These are phyloP conservation scores for Sclerotinia spermophila DNA, from an alignment of 2,329 filamentous ascomycete species.

Conservation along the genomic window DNA sequence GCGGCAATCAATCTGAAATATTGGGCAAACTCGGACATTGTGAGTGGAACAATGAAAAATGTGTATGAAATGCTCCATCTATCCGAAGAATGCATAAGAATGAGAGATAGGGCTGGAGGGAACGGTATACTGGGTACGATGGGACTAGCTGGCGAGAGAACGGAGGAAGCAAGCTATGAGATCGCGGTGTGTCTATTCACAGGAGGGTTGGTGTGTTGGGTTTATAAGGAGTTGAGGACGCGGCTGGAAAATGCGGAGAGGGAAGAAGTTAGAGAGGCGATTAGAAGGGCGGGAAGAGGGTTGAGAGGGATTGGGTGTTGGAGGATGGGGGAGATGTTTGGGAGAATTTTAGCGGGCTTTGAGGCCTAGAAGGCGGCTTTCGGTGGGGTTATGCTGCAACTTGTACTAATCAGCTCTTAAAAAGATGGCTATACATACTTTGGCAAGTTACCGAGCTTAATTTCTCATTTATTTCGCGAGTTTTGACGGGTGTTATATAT, in stretches of 20 bases:
- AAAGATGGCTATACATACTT: neutral
- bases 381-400: neutral
- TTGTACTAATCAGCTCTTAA: neutral
- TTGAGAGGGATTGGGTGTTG: conserved; percentile 32
- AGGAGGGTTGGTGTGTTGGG: conserved; percentile 34
- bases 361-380: neutral
- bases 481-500: neutral
- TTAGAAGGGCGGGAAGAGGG: conserved; percentile 28
- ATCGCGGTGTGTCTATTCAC: conserved; percentile 32
- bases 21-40: conserved; percentile 33
- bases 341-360: conserved; percentile 32
- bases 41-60: conserved; percentile 30
- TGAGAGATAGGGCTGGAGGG: neutral
- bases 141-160: neutral
- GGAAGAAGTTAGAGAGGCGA: conserved; percentile 24
- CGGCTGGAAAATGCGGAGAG: conserved; percentile 10
- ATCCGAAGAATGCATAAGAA: neutral
- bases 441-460: neutral
- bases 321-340: conserved; percentile 34
- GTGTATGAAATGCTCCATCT: conserved; percentile 22
- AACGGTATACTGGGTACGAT: neutral
- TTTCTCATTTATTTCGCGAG: neutral
- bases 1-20: conserved; percentile 33
- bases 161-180: conserved; percentile 25
- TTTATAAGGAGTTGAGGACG: conserved; percentile 29